Conservation (phyloP, 441 rosid genomes). For the Syzygium syzygioides region DNA sequence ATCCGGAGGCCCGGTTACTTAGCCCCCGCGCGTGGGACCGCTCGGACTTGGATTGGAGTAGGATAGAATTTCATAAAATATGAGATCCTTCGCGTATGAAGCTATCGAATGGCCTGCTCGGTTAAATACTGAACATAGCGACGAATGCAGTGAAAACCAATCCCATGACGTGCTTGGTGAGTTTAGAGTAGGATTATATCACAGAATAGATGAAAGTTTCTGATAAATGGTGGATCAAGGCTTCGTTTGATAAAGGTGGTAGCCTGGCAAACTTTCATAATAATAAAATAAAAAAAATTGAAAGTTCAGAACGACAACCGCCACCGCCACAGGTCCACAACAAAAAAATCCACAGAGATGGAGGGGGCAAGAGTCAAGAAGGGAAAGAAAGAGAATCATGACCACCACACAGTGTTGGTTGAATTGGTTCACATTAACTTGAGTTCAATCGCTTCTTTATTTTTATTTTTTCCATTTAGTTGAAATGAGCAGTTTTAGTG, state of each 20-base stretch:
- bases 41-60: background rate
- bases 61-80: background rate
- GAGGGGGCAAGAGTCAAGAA: background rate
- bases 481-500: too few relatives aligned
- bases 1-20: background rate
- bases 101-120: background rate
- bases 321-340: background rate
- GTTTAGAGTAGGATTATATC: background rate
- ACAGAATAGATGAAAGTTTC: background rate
- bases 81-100: background rate
- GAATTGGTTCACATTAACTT: too few relatives aligned
- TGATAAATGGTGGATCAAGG: background rate
- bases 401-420: background rate
- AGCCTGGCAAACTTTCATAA: too few relatives aligned
- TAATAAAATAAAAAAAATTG: background rate
- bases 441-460: too few relatives aligned
- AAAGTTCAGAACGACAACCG: background rate
- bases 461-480: too few relatives aligned
- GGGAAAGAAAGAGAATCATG: background rate
- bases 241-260: background rate
- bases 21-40: background rate
- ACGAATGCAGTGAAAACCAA: background rate
- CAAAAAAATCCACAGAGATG: background rate
- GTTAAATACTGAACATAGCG: background rate
- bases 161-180: background rate